Base-by-base conservation (phyloP, 2,329 filamentous ascomycete genomes). In the Fusarium napiforme region DNA sequence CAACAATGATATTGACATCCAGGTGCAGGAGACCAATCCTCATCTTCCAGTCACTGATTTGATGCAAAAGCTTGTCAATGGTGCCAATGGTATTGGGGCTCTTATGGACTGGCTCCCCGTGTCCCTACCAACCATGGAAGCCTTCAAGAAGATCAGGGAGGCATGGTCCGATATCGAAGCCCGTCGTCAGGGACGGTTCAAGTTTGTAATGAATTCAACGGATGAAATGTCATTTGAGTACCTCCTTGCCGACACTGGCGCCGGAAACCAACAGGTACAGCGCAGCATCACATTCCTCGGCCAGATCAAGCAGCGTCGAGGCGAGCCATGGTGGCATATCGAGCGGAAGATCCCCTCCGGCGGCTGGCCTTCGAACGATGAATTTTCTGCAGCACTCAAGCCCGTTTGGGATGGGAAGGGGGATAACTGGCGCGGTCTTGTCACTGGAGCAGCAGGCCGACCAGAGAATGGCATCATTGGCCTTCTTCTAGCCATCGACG, bases 101-200 rank as follows among this genome's bases (percentile, higher is more conserved):
- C 87, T 85, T 81, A 90, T 84, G 75, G 82, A 81, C 67, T 90
- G 84, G 78, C 83, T 93, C 34, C 86, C 87, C 4, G 80, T 86
- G 26, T 91, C 93, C 11, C 85, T 94, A 9, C 90, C 92, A 1
- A 82, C 94, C n/a, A 83, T 94, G 23, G 85, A 85, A 53, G 88
- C 87, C 4, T 82, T 95, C 5, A 87, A 90, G 68, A 82, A 83
- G 40, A 86, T 95, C 28, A 90, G 93, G 73, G 82, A 82, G 23
- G 81, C 83, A 4, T 91, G 90, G 87, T 81, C 82, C 18, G 75
- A 79, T 39, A 70, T 85, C 7, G 77, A 82, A 28, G 78, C 79
- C 16, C 84, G 82, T 16, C 84, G 84, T 39, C 84, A 85, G 58
- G 87, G 86, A 18, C 80, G 78, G 8, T 82, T 91, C 16, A 85